Percentiles rank a stretch among this genome's conserved stretches.
Evolutionary conservation across 805 yeast species (phyloP).

Genomic region (Maudiozyma pseudohumilis): DNA sequence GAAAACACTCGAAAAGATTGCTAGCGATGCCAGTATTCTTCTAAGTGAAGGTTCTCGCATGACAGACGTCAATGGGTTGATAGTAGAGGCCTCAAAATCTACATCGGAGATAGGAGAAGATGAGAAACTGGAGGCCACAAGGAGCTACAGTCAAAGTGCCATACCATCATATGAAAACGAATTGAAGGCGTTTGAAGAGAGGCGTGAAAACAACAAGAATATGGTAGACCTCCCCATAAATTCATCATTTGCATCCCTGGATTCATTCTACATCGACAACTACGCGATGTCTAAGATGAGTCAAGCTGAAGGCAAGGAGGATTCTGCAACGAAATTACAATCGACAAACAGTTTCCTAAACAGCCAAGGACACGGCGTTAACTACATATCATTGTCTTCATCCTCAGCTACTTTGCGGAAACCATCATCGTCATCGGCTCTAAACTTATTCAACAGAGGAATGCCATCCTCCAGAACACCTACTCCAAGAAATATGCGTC

Average conservation of each 20-base stretch:
- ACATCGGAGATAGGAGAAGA: neutral
- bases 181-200: conserved; percentile 16
- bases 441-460: conserved; percentile 3
- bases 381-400: neutral
- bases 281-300: conserved; percentile 28
- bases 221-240: conserved; percentile 59
- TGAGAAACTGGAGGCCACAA: neutral
- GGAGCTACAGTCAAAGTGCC: neutral
- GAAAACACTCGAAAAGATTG: neutral
- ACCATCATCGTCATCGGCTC: conserved; percentile 5
- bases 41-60: conserved; percentile 19
- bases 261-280: conserved; percentile 49
- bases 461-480: conserved; percentile 7
- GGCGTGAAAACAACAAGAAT: conserved; percentile 25
- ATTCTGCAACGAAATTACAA: neutral
- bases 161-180: conserved; percentile 11
- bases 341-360: neutral
- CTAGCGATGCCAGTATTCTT: conserved; percentile 13
- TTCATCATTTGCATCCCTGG: conserved; percentile 72
- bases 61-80: conserved; percentile 5
- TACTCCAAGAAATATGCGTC: conserved; percentile 2
- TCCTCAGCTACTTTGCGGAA: conserved; percentile 1
- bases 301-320: neutral
- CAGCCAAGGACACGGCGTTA: neutral
- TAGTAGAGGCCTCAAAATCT: neutral